Evolutionary conservation across 2,329 filamentous ascomycete species (phyloP), one percentile per base, ranked within the genome.

Genomic region (Endoconidiophora polonica): DNA sequence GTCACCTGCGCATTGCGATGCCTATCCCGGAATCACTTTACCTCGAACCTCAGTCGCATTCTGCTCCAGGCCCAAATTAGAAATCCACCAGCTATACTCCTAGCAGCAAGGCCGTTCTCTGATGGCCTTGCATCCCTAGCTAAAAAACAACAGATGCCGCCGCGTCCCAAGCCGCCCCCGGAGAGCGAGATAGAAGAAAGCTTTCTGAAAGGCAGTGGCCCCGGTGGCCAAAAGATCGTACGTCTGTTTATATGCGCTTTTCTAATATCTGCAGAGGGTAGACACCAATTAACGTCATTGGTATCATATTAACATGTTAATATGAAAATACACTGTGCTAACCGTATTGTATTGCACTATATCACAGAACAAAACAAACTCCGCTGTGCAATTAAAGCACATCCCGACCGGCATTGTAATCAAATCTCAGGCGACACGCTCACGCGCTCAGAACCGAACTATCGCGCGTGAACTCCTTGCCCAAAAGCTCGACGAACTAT

Each of bases 181-280:
- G 87, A 94, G 56, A 68, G 72, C 16, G 87, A 95, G 48, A 78
- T 96, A 57, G 79, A 81, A 51, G 85, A 95, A 60, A 74, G 73
- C 40, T 96, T 93, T 66, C 72, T 98, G 54, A 94, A 91, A 62
- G 91, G 91, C 58, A 84, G 78, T 57, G 91, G 91, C 1, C 90
- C 91, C 0, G 91, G 91, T 22, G 91, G 91, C 0, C 91, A 98
- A 62, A 95, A 95, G 63, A 96, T 96, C 67, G 82, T 86, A 65
- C 49, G 68, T 62, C 18, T 14, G 29, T 44, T 7, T 37, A 14
- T 12, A 14, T 37, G 10, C 24, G 18, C 22, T 29, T 9, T 10
- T 33, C 29, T 12, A 33, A 9, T 1, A 33, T 33, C 5, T 33
- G 12, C 7, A 33, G 29, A 33, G 29, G 6, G 29, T 33, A 3